phyloP scores from a whole-genome alignment of 2,329 filamentous ascomycete species.

The Rhytidhysteron rufulum region DNA sequence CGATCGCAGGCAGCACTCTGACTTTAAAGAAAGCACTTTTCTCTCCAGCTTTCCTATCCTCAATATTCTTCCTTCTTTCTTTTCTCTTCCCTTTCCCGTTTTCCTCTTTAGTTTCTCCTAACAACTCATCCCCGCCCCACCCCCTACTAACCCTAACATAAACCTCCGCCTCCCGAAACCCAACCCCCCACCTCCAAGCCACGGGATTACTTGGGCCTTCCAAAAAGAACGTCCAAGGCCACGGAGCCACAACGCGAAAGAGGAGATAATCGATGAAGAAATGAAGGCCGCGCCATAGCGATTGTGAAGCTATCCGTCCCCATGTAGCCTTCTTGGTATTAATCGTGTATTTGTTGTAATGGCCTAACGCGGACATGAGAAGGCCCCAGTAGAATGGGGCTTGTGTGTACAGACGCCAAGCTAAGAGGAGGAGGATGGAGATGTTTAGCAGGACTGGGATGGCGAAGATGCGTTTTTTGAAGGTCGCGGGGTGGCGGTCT shows the following conservation, averaged over 20 bases:
- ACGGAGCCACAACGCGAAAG: slow-evolving; percentile 41
- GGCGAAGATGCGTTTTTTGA: slow-evolving; percentile 80
- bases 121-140: slow-evolving; percentile 62
- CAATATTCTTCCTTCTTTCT: not conserved
- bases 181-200: slow-evolving; percentile 68
- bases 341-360: slow-evolving; percentile 64
- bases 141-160: slow-evolving; percentile 73
- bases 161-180: slow-evolving; percentile 76
- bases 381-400: slow-evolving; percentile 70
- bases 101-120: slow-evolving; percentile 35
- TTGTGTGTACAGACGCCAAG: slow-evolving; percentile 65
- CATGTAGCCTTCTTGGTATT: slow-evolving; percentile 53
- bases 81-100: not conserved
- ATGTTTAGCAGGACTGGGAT: slow-evolving; percentile 77
- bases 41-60: slow-evolving; percentile 45
- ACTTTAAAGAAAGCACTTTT: slow-evolving; percentile 56
- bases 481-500: slow-evolving; percentile 63
- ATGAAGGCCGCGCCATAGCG: slow-evolving; percentile 57
- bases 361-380: slow-evolving; percentile 60
- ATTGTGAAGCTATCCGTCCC: slow-evolving; percentile 53
- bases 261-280: slow-evolving; percentile 71
- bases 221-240: slow-evolving; percentile 52
- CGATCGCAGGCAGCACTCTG: slow-evolving; percentile 65
- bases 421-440: slow-evolving; percentile 60
- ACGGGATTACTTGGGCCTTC: slow-evolving; percentile 63